These are phyloP conservation scores for Metschnikowia kunwiensis DNA, from an alignment of 805 yeast genomes.

Conservation along the genomic window DNA sequence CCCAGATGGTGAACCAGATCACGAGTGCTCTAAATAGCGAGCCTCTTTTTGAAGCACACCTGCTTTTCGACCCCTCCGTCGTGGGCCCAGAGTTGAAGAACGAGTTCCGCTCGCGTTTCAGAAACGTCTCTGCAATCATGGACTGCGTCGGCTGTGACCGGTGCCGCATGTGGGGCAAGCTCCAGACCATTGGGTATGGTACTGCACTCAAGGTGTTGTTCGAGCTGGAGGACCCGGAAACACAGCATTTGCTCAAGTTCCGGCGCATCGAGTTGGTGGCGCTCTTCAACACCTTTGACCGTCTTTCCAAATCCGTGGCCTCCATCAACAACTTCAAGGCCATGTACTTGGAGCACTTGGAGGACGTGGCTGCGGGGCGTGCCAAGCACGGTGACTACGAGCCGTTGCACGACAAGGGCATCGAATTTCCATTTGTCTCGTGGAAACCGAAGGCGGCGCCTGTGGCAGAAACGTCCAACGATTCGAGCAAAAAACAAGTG, in stretches of 20 bases:
- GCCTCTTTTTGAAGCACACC: conserved; percentile 44
- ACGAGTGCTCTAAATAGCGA: conserved; percentile 18
- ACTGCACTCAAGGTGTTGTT: conserved; percentile 89
- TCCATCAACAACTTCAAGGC: conserved; percentile 70
- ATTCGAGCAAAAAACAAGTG: not conserved
- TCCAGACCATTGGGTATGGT: conserved; percentile 96
- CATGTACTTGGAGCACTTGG: conserved; percentile 45
- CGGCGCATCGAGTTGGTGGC: conserved; percentile 85
- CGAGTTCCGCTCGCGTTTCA: conserved; percentile 82
- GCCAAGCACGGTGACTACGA: conserved; percentile 43
- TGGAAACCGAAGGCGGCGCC: conserved; percentile 8
- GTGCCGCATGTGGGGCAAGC: conserved; percentile 97
- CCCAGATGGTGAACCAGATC: conserved; percentile 10
- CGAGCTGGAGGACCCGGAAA: conserved; percentile 59
- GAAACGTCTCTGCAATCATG: conserved; percentile 89
- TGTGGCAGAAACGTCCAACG: conserved; percentile 1
- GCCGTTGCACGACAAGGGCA: conserved; percentile 28
- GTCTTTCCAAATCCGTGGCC: conserved; percentile 79
- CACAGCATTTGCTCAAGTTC: conserved; percentile 54
- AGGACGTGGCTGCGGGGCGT: conserved; percentile 38
- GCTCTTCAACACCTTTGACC: conserved; percentile 85
- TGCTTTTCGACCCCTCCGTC: conserved; percentile 45
- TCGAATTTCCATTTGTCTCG: conserved; percentile 38
- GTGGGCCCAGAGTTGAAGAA: conserved; percentile 60
- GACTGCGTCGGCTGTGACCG: conserved; percentile 98